Evolutionary conservation across 306 rosid species (phyloP).

Genomic region (Citrullus mucosospermus): DNA sequence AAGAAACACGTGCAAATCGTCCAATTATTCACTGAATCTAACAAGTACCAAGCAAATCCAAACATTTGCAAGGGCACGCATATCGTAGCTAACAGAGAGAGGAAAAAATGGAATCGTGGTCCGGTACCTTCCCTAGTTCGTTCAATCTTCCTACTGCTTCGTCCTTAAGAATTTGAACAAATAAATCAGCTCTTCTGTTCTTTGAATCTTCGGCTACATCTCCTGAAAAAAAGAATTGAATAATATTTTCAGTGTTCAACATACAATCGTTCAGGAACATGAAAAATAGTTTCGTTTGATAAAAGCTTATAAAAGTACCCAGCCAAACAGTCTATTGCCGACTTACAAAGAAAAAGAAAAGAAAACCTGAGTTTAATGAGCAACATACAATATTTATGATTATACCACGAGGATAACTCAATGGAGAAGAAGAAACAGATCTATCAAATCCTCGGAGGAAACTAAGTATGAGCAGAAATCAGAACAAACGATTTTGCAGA

Average conservation of each 20-base stretch:
- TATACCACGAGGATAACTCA: background rate
- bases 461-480: background rate
- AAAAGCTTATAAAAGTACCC: background rate
- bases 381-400: background rate
- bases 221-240: constrained; percentile 28
- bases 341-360: background rate
- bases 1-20: background rate
- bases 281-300: background rate
- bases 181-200: constrained; percentile 39
- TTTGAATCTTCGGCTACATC: constrained; percentile 39
- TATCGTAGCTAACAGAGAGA: background rate
- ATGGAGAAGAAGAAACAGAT: background rate
- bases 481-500: background rate
- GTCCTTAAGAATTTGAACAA: constrained; percentile 58
- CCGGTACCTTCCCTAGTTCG: constrained; percentile 64
- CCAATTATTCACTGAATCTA: background rate
- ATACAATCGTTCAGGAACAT: background rate
- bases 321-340: background rate
- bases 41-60: background rate
- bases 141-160: constrained; percentile 72
- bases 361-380: background rate
- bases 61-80: background rate
- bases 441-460: background rate
- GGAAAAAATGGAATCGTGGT: background rate
- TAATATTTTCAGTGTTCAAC: constrained; percentile 9